Conservation (phyloP, 495 filamentous ascomycete genomes). For the Letharia lupina region DNA sequence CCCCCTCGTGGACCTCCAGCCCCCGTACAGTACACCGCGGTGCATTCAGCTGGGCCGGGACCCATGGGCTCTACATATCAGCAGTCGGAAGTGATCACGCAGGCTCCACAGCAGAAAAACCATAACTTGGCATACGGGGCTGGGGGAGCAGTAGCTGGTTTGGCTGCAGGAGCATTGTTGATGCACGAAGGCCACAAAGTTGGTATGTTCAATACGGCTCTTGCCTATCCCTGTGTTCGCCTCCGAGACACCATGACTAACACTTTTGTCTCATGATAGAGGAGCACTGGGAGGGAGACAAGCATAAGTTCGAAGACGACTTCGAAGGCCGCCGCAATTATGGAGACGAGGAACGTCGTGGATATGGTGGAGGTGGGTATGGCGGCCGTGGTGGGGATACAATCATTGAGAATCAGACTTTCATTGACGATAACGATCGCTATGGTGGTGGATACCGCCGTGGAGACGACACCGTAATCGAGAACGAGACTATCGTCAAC, state of each 20-base stretch:
- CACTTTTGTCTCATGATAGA: not conserved
- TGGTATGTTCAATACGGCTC: not conserved
- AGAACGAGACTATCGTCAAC: not conserved
- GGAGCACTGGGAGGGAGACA: constrained; percentile 1
- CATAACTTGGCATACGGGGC: not conserved
- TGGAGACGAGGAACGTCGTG: not conserved
- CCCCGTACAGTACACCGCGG: not conserved
- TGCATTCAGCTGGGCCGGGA: not conserved
- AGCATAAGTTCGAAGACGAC: not conserved
- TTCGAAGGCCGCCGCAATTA: not conserved
- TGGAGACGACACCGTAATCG: not conserved
- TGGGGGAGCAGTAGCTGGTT: constrained; percentile 1
- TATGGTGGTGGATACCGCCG: not conserved
- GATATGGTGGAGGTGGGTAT: not conserved
- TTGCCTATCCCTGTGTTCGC: not conserved
- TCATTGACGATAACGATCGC: not conserved
- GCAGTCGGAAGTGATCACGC: not conserved
- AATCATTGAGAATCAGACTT: not conserved
- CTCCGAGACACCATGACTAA: not conserved
- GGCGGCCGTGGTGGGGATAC: not conserved
- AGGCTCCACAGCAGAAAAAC: constrained; percentile 2
- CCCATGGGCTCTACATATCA: constrained; percentile 6
- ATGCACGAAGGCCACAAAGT: constrained; percentile 7
- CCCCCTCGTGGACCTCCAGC: not conserved
- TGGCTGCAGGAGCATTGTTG: constrained; percentile 1